A percentile compares a stretch with the other conserved stretches of the same genome.
These are phyloP conservation scores for Hyaloperonospora brassicae DNA, from an alignment of 352 stramenopile genomes.

Conservation along the genomic window DNA sequence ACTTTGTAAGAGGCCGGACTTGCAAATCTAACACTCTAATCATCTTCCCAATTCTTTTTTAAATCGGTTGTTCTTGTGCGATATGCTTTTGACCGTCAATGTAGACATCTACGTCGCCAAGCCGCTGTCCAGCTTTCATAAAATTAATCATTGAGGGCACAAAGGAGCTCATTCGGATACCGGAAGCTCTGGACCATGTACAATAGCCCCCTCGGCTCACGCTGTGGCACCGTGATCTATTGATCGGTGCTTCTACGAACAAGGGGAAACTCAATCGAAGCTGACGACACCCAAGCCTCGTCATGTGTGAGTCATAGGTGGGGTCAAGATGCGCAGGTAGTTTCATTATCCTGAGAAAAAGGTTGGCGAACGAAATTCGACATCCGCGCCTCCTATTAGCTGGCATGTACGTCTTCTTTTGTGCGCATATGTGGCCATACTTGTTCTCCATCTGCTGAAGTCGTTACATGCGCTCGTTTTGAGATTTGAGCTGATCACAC, in stretches of 20 bases:
- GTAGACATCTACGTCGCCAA: background rate
- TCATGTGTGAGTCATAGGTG: background rate
- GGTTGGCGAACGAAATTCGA: too few relatives aligned
- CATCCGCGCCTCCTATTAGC: too few relatives aligned
- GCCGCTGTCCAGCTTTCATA: background rate
- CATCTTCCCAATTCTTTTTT: background rate
- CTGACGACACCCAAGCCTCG: background rate
- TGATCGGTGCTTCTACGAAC: background rate
- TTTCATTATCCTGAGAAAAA: too few relatives aligned
- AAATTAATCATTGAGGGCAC: background rate
- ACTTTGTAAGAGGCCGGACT: too few relatives aligned
- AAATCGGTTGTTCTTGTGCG: background rate
- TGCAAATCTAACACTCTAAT: background rate
- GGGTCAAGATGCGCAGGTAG: too few relatives aligned
- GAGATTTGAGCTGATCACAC: too few relatives aligned
- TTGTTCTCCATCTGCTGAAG: too few relatives aligned
- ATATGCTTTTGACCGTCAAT: background rate
- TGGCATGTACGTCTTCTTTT: too few relatives aligned
- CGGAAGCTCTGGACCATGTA: background rate
- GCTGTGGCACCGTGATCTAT: background rate
- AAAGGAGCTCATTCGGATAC: too few relatives aligned
- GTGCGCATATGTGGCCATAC: too few relatives aligned
- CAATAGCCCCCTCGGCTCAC: background rate
- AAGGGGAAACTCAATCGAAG: background rate
- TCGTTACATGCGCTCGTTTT: too few relatives aligned